These are phyloP conservation scores for Colletotrichum australisinense DNA, from an alignment of 2,329 filamentous ascomycete species.

Conservation along the genomic window DNA sequence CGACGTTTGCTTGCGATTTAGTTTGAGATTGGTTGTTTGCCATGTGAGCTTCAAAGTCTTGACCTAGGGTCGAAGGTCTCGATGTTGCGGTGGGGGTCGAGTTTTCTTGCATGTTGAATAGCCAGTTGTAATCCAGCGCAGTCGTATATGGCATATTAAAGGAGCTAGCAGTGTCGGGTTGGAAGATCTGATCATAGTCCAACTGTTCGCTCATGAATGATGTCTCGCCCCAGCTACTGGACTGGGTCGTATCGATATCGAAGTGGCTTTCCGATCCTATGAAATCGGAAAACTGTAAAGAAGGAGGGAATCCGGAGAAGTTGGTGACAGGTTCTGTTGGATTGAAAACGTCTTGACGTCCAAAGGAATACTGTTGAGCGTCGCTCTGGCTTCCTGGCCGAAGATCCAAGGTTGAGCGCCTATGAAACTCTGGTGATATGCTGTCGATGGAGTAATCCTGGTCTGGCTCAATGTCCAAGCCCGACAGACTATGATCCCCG, in stretches of 20 bases:
- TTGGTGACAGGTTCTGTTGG: not conserved
- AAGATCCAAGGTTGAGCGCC: not conserved
- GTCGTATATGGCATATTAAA: conserved; percentile 76
- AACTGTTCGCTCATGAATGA: conserved; percentile 30
- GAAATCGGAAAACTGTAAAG: not conserved
- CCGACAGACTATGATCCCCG: conserved; percentile 7
- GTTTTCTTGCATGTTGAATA: conserved; percentile 62
- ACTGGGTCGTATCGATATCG: not conserved
- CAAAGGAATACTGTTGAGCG: not conserved
- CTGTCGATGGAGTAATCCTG: not conserved
- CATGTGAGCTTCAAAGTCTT: not conserved
- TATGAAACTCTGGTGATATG: conserved; percentile 9
- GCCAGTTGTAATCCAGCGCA: conserved; percentile 71
- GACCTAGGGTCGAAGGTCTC: not conserved
- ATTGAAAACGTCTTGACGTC: not conserved
- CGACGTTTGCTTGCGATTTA: conserved; percentile 35
- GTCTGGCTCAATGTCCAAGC: not conserved
- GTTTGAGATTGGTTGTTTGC: not conserved
- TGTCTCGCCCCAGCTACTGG: conserved; percentile 8
- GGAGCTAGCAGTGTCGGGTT: conserved; percentile 70
- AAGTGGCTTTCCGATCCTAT: not conserved
- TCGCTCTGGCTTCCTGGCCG: not conserved
- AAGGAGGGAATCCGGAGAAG: conserved; percentile 19
- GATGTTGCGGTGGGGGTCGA: conserved; percentile 21
- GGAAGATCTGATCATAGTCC: conserved; percentile 65